These are phyloP conservation scores for Musa itinerans DNA, from an alignment of 176 grass and related monocot species.

Conservation along the genomic window DNA sequence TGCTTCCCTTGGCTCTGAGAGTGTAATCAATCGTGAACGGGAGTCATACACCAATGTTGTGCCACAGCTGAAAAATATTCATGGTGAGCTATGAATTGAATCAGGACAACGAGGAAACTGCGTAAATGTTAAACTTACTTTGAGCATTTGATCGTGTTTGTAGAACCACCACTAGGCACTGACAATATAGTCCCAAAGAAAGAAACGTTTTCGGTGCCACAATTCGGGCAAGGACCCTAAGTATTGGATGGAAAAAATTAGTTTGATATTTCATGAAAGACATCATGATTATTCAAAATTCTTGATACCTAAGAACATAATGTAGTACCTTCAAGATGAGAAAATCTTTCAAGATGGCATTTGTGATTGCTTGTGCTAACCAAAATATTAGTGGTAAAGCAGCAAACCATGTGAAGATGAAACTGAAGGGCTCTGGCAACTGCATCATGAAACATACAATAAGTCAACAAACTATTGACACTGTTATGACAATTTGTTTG, in stretches of 20 bases:
- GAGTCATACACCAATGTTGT: slow-evolving; percentile 59
- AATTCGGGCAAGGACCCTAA: slow-evolving; percentile 87
- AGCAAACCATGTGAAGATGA: slow-evolving; percentile 96
- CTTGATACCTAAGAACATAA: slow-evolving; percentile 11
- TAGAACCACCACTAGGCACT: slow-evolving; percentile 60
- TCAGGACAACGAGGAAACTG: not conserved
- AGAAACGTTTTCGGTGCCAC: slow-evolving; percentile 75
- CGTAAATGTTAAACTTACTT: slow-evolving; percentile 39
- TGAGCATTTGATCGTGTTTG: slow-evolving; percentile 68
- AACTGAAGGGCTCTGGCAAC: slow-evolving; percentile 94
- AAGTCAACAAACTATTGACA: not conserved
- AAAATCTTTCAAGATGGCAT: slow-evolving; percentile 73
- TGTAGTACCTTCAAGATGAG: slow-evolving; percentile 77
- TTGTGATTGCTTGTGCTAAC: slow-evolving; percentile 57
- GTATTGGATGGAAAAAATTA: slow-evolving; percentile 26
- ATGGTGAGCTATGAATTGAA: not conserved
- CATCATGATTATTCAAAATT: not conserved
- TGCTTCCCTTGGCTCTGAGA: slow-evolving; percentile 59
- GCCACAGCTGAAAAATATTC: slow-evolving; percentile 49
- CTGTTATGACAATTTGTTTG: too few relatives aligned
- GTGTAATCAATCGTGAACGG: slow-evolving; percentile 61
- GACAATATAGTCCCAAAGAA: slow-evolving; percentile 91
- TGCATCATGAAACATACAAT: slow-evolving; percentile 37
- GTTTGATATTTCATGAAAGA: slow-evolving; percentile 1
- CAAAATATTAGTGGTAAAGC: slow-evolving; percentile 84